Base-by-base conservation (phyloP, 306 rosid genomes). In the Calophaca sinica region DNA sequence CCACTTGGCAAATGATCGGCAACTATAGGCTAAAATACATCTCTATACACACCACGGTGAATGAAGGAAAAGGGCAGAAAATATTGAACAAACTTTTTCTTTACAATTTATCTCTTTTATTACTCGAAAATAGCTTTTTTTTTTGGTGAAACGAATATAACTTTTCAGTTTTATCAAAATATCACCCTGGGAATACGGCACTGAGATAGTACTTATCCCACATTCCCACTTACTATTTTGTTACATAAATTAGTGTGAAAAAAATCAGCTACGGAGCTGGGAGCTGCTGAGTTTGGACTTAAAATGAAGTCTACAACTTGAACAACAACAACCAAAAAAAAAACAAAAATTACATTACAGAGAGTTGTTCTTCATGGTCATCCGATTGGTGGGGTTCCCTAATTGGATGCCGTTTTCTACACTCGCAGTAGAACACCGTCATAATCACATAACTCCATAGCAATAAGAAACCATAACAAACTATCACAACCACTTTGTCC, bases 371-470 rank as follows among this genome's bases (percentile, higher is more conserved):
- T 2, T 48, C 29, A 13, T 10, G 6, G 7, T 62, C 74, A 2
- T 64, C 73, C 0, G 14, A 35, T 39, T 52, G 70, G 1, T 66
- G 65, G 2, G 52, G 1, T 38, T 75, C 83, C 57, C 41, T 84
- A 50, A 53, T 36, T 1, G 83, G 82, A 20, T 80, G 86, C 39
- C 82, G 78, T 63, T 72, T 88, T 35, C 91, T 81, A 79, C 97
- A 83, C 5, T 94, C 89, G 62, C 81, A 88, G 76, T 91, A 91
- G 41, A 87, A 91, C 38, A 88, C 89, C 0, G 88, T 55, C 54
- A 86, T 87, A 50, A 88, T 80, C 2, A 89, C 85, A 10, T 84
- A 91, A 31, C 98, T 85, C 77, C 67, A 91, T 0, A 91, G n/a
- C 58, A 88, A 74, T 2, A 83, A 85, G 2, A 74, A 8, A 0